These are phyloP conservation scores for Lentinula boryana DNA, from an alignment of 768 basidiomycete genomes.

Conservation along the genomic window DNA sequence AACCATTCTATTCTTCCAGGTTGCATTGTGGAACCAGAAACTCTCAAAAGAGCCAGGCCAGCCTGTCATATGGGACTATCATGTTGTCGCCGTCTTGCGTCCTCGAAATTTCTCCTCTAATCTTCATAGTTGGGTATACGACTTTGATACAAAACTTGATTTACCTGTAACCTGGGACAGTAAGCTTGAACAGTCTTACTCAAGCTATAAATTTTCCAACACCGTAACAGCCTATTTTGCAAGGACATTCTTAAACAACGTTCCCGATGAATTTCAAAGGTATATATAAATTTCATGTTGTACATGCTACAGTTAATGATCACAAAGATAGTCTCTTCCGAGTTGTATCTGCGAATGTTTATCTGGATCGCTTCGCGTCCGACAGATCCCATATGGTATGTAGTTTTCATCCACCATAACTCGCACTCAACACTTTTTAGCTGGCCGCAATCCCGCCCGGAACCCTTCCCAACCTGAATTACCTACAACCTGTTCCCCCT, in stretches of 20 bases:
- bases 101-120: conserved; percentile 12
- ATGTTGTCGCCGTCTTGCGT: conserved; percentile 55
- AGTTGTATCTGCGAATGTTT: conserved; percentile 46
- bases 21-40: conserved; percentile 62
- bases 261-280: conserved; percentile 39
- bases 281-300: conserved; percentile 7
- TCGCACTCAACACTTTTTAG: not conserved
- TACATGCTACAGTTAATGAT: not conserved
- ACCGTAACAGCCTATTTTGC: conserved; percentile 35
- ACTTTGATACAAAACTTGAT: conserved; percentile 45
- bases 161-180: conserved; percentile 49
- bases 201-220: conserved; percentile 9
- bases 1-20: conserved; percentile 27
- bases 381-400: conserved; percentile 74
- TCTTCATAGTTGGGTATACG: conserved; percentile 52
- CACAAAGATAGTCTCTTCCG: conserved; percentile 48
- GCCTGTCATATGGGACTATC: conserved; percentile 70
- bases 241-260: conserved; percentile 34
- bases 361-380: conserved; percentile 59
- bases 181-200: conserved; percentile 15
- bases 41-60: conserved; percentile 23
- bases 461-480: conserved; percentile 16
- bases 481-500: conserved; percentile 39
- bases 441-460: not conserved
- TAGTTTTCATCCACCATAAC: conserved; percentile 8